Conservation (phyloP, 345 rosid genomes). For the Syzygium jambos region DNA sequence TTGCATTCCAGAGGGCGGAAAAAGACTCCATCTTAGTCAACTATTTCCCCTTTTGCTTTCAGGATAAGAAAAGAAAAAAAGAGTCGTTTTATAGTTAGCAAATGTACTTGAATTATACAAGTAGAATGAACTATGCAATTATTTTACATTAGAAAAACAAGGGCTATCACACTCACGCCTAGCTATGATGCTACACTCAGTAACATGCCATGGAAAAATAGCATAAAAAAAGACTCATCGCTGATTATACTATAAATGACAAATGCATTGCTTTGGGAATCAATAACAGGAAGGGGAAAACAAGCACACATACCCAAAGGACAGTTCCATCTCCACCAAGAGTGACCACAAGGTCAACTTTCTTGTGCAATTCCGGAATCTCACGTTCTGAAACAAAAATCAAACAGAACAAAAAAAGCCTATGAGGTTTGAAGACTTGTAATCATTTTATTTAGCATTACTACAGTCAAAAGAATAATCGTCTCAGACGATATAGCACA, state of each 20-base stretch:
- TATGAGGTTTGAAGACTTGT: not conserved
- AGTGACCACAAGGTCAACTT: slow-evolving; percentile 91
- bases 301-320: slow-evolving; percentile 69
- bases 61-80: not conserved
- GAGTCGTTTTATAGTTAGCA: not conserved
- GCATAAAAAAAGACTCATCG: not conserved
- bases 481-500: not conserved
- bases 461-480: not conserved
- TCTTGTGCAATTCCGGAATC: slow-evolving; percentile 58
- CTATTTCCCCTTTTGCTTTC: not conserved
- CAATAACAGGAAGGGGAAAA: not conserved
- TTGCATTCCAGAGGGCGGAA: not conserved
- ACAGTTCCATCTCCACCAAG: slow-evolving; percentile 99
- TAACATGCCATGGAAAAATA: not conserved
- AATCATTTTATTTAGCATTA: not conserved
- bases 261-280: not conserved
- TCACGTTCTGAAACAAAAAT: slow-evolving; percentile 53
- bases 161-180: not conserved
- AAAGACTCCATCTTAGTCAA: not conserved
- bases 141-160: not conserved
- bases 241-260: not conserved
- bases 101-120: not conserved
- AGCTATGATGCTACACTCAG: not conserved
- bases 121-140: not conserved
- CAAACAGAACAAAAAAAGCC: not conserved